phyloP scores from a whole-genome alignment of 257 asterid species.

The Mentha longifolia region DNA sequence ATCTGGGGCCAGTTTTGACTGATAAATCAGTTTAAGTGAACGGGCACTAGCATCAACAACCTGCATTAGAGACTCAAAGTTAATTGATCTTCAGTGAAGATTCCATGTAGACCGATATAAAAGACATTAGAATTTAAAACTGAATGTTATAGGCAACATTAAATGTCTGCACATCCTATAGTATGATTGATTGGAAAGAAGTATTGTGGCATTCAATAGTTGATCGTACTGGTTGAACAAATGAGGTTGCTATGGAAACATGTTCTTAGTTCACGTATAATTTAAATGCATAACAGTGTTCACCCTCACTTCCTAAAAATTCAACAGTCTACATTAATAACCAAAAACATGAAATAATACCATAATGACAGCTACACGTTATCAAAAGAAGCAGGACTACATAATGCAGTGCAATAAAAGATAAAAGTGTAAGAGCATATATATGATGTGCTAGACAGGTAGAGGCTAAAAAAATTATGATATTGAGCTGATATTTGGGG shows the following conservation, averaged over 20 bases:
- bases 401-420: neutral
- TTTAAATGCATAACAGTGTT: conserved; percentile 15
- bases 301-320: neutral
- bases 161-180: conserved; percentile 8
- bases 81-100: conserved; percentile 23
- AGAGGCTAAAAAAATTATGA: neutral
- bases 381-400: neutral
- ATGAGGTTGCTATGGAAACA: neutral
- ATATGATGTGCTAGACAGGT: neutral
- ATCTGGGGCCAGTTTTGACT: conserved; percentile 81
- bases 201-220: neutral
- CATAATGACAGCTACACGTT: neutral
- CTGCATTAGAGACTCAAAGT: conserved; percentile 53
- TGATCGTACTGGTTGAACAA: conserved; percentile 20
- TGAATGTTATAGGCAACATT: conserved; percentile 18
- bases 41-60: conserved; percentile 95
- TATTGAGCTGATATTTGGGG: conserved; percentile 8
- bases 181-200: conserved; percentile 8
- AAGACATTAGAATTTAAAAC: conserved; percentile 22
- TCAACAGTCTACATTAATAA: neutral
- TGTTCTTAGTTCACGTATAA: neutral
- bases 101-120: conserved; percentile 18
- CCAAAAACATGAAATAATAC: neutral
- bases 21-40: conserved; percentile 88
- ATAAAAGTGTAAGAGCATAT: neutral